Evolutionary conservation across 495 filamentous ascomycete species (phyloP).

Genomic region (Bacidia gigantensis): DNA sequence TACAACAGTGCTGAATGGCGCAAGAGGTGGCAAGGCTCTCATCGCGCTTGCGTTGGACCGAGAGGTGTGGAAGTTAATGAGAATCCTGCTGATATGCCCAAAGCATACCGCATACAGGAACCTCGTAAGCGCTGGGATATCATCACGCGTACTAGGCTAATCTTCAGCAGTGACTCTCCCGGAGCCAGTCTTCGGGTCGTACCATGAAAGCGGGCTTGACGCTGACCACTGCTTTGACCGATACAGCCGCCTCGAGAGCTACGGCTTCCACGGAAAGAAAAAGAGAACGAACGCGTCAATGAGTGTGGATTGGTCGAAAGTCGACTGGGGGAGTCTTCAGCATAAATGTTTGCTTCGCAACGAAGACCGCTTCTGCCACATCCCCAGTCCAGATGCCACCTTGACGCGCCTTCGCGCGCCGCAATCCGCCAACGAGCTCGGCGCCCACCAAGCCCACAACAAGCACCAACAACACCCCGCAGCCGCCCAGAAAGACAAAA

Average conservation of each 20-base stretch:
- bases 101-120: not conserved
- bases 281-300: slow-evolving; percentile 18
- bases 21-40: not conserved
- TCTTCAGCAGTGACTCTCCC: slow-evolving; percentile 21
- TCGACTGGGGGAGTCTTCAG: slow-evolving; percentile 62
- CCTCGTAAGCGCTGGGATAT: slow-evolving; percentile 6
- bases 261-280: slow-evolving; percentile 34
- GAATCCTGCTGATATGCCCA: not conserved
- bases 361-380: slow-evolving; percentile 36
- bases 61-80: not conserved
- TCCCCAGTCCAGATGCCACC: not conserved
- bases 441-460: not conserved
- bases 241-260: slow-evolving; percentile 35
- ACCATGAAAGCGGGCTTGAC: slow-evolving; percentile 32
- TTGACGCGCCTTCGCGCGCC: slow-evolving; percentile 9
- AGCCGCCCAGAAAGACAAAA: slow-evolving; percentile 28
- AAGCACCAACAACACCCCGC: not conserved
- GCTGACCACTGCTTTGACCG: slow-evolving; percentile 36
- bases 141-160: slow-evolving; percentile 22
- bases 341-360: slow-evolving; percentile 50
- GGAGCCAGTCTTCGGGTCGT: slow-evolving; percentile 30
- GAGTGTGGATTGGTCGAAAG: slow-evolving; percentile 38
- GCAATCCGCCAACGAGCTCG: not conserved
- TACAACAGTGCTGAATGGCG: no score
- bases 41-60: slow-evolving; percentile 1